These are phyloP conservation scores for Porpolomopsis calyptriformis DNA, from an alignment of 768 basidiomycete species.

Conservation along the genomic window DNA sequence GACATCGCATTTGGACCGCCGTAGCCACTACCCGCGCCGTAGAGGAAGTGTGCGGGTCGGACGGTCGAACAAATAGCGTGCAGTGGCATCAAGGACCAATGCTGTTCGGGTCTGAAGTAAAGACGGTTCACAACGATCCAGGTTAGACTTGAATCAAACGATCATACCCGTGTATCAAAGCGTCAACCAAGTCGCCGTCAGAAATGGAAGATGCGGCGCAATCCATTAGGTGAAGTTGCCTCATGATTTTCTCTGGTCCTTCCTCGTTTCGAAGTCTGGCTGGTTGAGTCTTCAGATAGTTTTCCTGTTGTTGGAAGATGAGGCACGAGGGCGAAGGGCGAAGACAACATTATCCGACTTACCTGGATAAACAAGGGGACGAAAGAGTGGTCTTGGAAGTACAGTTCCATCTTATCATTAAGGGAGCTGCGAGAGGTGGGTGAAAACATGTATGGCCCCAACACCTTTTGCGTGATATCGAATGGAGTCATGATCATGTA, in stretches of 20 bases:
- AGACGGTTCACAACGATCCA: neutral
- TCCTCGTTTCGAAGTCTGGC: conserved; percentile 43
- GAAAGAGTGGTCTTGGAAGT: conserved; percentile 93
- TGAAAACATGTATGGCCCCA: conserved; percentile 88
- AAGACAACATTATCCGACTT: neutral
- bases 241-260: conserved; percentile 57
- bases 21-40: conserved; percentile 59
- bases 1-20: conserved; percentile 56
- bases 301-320: conserved; percentile 54
- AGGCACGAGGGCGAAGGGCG: neutral
- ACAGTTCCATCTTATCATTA: conserved; percentile 87
- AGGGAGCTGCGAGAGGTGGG: conserved; percentile 70
- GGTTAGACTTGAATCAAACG: neutral
- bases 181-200: conserved; percentile 88
- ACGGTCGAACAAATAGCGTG: conserved; percentile 90
- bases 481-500: conserved; percentile 86
- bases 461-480: conserved; percentile 78
- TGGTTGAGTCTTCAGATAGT: conserved; percentile 83
- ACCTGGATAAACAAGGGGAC: conserved; percentile 95
- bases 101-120: conserved; percentile 68
- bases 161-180: conserved; percentile 81
- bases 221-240: conserved; percentile 72
- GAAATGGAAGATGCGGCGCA: conserved; percentile 88
- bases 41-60: conserved; percentile 73
- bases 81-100: conserved; percentile 90